Percentiles rank a stretch among this genome's conserved stretches.
These are phyloP conservation scores for Chalara sp. DNA, from an alignment of 2,329 filamentous ascomycete species.

Conservation along the genomic window DNA sequence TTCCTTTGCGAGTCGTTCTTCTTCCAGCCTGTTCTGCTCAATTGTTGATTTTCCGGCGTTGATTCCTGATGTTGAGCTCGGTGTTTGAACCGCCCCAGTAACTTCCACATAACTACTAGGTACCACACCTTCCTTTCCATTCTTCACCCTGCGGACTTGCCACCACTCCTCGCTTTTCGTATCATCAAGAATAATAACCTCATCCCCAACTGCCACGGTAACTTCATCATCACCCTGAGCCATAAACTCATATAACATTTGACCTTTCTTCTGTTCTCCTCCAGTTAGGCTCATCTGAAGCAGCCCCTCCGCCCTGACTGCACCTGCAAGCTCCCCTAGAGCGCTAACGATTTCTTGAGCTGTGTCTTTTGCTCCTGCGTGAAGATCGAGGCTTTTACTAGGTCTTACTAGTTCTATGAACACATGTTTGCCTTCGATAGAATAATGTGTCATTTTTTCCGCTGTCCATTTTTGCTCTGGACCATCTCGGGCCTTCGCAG, in stretches of 20 bases:
- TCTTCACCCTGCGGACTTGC: slow-evolving; percentile 86
- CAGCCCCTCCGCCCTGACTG: slow-evolving; percentile 73
- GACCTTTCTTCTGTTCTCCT: slow-evolving; percentile 68
- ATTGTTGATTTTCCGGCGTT: slow-evolving; percentile 60
- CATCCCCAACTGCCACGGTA: slow-evolving; percentile 81
- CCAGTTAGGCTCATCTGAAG: slow-evolving; percentile 74
- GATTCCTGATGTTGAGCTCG: slow-evolving; percentile 42
- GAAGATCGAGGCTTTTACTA: slow-evolving; percentile 93
- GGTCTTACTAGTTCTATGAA: slow-evolving; percentile 89
- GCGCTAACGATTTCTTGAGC: slow-evolving; percentile 87
- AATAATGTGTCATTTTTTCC: slow-evolving; percentile 95
- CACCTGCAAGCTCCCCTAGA: slow-evolving; percentile 83
- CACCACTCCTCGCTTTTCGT: slow-evolving; percentile 96
- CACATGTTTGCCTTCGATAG: slow-evolving; percentile 94
- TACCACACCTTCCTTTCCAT: slow-evolving; percentile 90
- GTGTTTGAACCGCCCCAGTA: slow-evolving; percentile 55
- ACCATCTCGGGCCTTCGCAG: slow-evolving; percentile 76
- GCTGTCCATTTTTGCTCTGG: slow-evolving; percentile 89
- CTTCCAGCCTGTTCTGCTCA: slow-evolving; percentile 72
- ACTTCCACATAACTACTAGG: slow-evolving; percentile 95
- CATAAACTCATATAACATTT: slow-evolving; percentile 91
- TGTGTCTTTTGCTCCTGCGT: slow-evolving; percentile 94
- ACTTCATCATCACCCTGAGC: slow-evolving; percentile 96
- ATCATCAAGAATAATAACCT: slow-evolving; percentile 86
- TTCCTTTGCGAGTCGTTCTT: slow-evolving; percentile 77